Conservation (phyloP, 306 rosid genomes). For the Canavalia ensiformis region DNA sequence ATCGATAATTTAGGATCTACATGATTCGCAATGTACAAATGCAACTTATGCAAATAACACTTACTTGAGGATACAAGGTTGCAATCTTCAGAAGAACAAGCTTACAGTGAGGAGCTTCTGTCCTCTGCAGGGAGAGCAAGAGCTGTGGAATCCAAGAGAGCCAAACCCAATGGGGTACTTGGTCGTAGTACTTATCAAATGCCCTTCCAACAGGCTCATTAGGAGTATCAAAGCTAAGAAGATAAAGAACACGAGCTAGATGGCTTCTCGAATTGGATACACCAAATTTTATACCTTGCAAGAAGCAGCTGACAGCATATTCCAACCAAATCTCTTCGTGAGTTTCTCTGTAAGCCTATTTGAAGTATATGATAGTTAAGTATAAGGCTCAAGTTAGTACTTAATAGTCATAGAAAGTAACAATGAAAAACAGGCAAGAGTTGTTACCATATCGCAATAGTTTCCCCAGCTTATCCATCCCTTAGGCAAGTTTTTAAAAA, state of each 20-base stretch:
- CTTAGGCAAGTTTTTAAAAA: slow-evolving; percentile 92
- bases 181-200: slow-evolving; percentile 90
- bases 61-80: slow-evolving; percentile 90
- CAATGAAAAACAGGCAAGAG: slow-evolving; percentile 38
- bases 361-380: slow-evolving; percentile 44
- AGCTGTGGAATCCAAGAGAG: slow-evolving; percentile 99
- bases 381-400: slow-evolving; percentile 36
- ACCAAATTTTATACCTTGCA: slow-evolving; percentile 96
- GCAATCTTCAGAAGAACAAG: slow-evolving; percentile 95
- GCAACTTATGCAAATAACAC: slow-evolving; percentile 13
- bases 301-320: slow-evolving; percentile 95
- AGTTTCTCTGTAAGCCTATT: slow-evolving; percentile 88
- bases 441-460: slow-evolving; percentile 91
- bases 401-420: slow-evolving; percentile 39
- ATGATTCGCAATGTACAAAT: slow-evolving; percentile 18
- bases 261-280: slow-evolving; percentile 96
- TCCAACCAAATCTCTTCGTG: slow-evolving; percentile 96
- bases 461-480: slow-evolving; percentile 99
- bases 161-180: slow-evolving; percentile 99
- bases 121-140: slow-evolving; percentile 95
- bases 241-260: slow-evolving; percentile 95
- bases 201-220: slow-evolving; percentile 94
- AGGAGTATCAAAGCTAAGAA: slow-evolving; percentile 95
- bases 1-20: slow-evolving; percentile 42
- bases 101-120: slow-evolving; percentile 96